Base-by-base conservation (phyloP, 306 rosid species). In the Benincasa hispida region DNA sequence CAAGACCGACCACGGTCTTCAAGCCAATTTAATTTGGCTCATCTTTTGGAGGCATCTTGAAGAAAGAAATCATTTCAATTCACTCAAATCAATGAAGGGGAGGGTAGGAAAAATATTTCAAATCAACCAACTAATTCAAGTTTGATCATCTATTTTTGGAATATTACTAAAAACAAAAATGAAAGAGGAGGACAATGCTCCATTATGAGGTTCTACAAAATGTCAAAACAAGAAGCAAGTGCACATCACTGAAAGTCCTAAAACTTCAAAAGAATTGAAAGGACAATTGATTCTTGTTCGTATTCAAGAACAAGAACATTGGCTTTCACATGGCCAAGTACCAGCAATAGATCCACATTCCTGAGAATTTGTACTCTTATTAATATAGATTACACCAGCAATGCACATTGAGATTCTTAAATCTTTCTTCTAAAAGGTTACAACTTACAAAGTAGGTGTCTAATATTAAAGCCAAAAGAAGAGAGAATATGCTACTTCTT, bases 321-420 rank as follows among this genome's bases (percentile, higher is more conserved):
- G 28, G 51, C 25, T 66, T 27, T 60, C 41, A 57, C 63, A 18
- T 24, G 67, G 67, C 14, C 67, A 13, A 92, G 87, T 78, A 91
- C 95, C 89, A 83, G 82, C 58, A 85, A 83, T 81, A 76, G 88
- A 86, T 61, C 88, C 84, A 58, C 84, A 86, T 82, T 73, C 80
- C 77, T 79, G 86, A 81, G 84, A 84, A 83, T 82, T 83, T 76
- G 83, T 61, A 53, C 87, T 75, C 87, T 90, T 90, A 90, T 92
- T 86, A 81, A 74, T 79, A 85, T 79, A 84, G 81, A 83, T 83
- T 94, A 89, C 91, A 86, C 85, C 84, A 86, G 79, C 88, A 89
- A 90, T 85, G 86, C 85, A 81, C 89, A 84, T 88, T 85, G 74
- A 81, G 84, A 88, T 87, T 83, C 92, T 85, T 68, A 76, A 81